Conservation (phyloP, 805 yeast genomes). For the Nakazawaea ernobii region DNA sequence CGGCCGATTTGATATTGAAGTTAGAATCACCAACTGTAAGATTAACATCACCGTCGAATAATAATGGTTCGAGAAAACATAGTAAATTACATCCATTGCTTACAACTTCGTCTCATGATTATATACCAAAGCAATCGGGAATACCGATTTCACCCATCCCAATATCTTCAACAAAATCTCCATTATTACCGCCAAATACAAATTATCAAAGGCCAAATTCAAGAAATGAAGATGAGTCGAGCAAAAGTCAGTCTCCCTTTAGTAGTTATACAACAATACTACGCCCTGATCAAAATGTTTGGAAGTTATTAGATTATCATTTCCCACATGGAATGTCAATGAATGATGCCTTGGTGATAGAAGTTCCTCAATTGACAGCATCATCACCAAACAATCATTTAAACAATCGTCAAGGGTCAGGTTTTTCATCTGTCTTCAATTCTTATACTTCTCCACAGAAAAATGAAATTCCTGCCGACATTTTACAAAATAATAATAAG, state of each 20-base stretch:
- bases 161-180: slow-evolving; percentile 18
- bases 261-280: slow-evolving; percentile 18
- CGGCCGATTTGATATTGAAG: slow-evolving; percentile 54
- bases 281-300: slow-evolving; percentile 60
- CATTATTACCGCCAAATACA: slow-evolving; percentile 5
- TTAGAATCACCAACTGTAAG: slow-evolving; percentile 15
- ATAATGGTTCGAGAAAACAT: background rate
- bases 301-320: slow-evolving; percentile 50
- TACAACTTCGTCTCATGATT: slow-evolving; percentile 10
- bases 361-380: slow-evolving; percentile 26
- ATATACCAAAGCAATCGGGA: slow-evolving; percentile 6
- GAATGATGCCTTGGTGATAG: slow-evolving; percentile 59
- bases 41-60: slow-evolving; percentile 5
- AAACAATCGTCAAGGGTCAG: background rate
- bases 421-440: slow-evolving; percentile 7
- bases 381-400: background rate
- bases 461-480: background rate
- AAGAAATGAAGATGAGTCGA: background rate
- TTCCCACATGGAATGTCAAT: slow-evolving; percentile 67
- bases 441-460: slow-evolving; percentile 2
- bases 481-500: background rate
- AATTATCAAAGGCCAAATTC: slow-evolving; percentile 1
- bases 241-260: slow-evolving; percentile 5
- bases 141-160: slow-evolving; percentile 25
- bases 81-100: slow-evolving; percentile 8